These are phyloP conservation scores for Centaurea solstitialis DNA, from an alignment of 129 eudicot species.

Conservation along the genomic window DNA sequence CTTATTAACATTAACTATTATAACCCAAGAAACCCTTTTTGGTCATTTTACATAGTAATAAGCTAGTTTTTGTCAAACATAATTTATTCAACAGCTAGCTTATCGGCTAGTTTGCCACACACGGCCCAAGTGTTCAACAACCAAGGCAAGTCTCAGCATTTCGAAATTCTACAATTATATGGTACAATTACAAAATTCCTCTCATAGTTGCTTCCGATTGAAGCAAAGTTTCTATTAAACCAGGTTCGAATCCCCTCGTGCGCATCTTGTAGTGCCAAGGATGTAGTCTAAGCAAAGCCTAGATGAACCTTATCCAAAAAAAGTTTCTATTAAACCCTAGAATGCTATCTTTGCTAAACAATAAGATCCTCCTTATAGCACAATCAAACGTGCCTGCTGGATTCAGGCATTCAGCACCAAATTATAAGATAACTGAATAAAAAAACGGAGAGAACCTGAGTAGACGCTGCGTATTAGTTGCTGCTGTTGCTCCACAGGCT, in stretches of 20 bases:
- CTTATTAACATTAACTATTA: too few species aligned
- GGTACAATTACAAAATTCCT: background rate
- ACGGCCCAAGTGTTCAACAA: conserved; percentile 42
- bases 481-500: conserved; percentile 86
- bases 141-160: conserved; percentile 39
- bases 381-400: background rate
- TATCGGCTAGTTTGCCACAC: too few species aligned
- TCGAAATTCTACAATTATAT: too few species aligned
- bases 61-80: too few species aligned
- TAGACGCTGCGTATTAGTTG: conserved; percentile 65
- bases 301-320: too few species aligned
- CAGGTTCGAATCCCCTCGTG: too few species aligned
- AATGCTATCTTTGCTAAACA: conserved; percentile 3
- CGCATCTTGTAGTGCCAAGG: too few species aligned
- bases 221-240: background rate
- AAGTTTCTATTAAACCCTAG: background rate
- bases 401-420: background rate
- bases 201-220: background rate
- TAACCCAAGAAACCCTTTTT: too few species aligned
- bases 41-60: too few species aligned
- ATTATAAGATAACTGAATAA: background rate
- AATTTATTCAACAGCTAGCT: too few species aligned
- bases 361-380: background rate
- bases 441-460: conserved; percentile 37
- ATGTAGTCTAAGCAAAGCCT: too few species aligned